Conservation (phyloP, 495 filamentous ascomycete genomes). For the Aspergillus leporis region DNA sequence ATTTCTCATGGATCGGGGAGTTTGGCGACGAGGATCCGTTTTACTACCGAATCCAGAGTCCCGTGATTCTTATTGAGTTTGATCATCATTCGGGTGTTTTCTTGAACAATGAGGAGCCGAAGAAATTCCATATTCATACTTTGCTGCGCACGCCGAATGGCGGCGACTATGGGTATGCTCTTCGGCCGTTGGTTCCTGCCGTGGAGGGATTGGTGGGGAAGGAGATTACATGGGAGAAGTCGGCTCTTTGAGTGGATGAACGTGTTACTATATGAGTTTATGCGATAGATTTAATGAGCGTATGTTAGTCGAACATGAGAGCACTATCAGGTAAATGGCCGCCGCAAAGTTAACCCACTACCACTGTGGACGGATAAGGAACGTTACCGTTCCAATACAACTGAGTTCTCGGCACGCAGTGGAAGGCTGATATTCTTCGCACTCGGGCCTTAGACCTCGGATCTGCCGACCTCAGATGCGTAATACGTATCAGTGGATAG, state of each 20-base stretch:
- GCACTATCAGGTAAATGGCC: too few relatives aligned
- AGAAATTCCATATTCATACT: slow-evolving; percentile 78
- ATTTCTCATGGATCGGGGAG: slow-evolving; percentile 75
- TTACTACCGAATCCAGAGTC: slow-evolving; percentile 75
- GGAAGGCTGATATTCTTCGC: too few relatives aligned
- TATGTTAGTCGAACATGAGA: neutral
- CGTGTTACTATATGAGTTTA: neutral
- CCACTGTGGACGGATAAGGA: too few relatives aligned
- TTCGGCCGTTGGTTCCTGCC: slow-evolving; percentile 43
- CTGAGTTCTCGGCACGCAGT: too few relatives aligned
- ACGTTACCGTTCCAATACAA: too few relatives aligned
- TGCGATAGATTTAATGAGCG: neutral
- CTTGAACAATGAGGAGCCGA: slow-evolving; percentile 67
- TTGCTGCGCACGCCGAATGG: slow-evolving; percentile 68
- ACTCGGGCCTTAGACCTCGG: too few relatives aligned
- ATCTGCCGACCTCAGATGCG: too few relatives aligned
- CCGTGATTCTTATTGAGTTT: slow-evolving; percentile 71
- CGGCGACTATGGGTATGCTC: slow-evolving; percentile 69
- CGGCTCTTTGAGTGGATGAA: neutral
- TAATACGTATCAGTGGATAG: too few relatives aligned
- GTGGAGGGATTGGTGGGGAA: slow-evolving; percentile 42
- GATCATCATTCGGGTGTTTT: slow-evolving; percentile 82
- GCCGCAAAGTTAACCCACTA: too few relatives aligned
- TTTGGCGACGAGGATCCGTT: slow-evolving; percentile 66
- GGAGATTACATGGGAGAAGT: slow-evolving; percentile 40